Conservation (phyloP, 176 grass and related monocot genomes). For the Elaeis guineensis region DNA sequence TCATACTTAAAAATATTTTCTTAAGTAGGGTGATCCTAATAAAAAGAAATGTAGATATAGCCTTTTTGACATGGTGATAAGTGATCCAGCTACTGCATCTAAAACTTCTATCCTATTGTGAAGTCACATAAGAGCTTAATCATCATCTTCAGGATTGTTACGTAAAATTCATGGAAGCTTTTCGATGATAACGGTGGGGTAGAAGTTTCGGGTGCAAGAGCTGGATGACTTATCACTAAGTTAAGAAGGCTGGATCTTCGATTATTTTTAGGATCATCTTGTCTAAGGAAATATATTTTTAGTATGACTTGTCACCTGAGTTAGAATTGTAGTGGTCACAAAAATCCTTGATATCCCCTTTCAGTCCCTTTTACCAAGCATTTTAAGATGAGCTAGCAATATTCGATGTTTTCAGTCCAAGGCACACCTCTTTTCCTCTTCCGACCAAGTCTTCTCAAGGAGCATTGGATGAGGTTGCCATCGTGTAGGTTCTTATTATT, state of each 20-base stretch:
- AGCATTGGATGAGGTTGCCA: conserved; percentile 18
- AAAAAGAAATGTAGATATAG: conserved; percentile 59
- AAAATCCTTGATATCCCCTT: conserved; percentile 53
- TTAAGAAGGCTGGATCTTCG: conserved; percentile 56
- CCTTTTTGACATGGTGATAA: conserved; percentile 53
- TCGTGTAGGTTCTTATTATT: neutral
- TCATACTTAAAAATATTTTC: conserved; percentile 70
- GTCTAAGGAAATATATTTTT: conserved; percentile 63
- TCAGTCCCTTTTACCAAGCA: conserved; percentile 57
- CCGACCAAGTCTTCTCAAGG: conserved; percentile 27
- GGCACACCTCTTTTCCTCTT: conserved; percentile 28
- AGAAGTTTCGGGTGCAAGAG: conserved; percentile 27
- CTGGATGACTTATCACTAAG: conserved; percentile 32
- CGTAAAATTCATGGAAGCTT: conserved; percentile 11
- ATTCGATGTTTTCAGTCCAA: conserved; percentile 63
- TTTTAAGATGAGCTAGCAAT: conserved; percentile 63
- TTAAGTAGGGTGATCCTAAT: conserved; percentile 47
- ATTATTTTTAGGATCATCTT: conserved; percentile 58
- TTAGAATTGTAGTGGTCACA: conserved; percentile 56
- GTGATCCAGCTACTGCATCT: conserved; percentile 17
- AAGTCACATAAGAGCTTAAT: conserved; percentile 26
- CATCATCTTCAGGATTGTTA: neutral
- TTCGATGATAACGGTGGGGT: conserved; percentile 2
- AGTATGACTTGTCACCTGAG: conserved; percentile 67
- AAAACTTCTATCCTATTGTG: conserved; percentile 35